Percentiles rank a stretch among this genome's conserved stretches.
Conservation (phyloP, 1,284 basidiomycete species). For the Wolfiporia cocos region DNA sequence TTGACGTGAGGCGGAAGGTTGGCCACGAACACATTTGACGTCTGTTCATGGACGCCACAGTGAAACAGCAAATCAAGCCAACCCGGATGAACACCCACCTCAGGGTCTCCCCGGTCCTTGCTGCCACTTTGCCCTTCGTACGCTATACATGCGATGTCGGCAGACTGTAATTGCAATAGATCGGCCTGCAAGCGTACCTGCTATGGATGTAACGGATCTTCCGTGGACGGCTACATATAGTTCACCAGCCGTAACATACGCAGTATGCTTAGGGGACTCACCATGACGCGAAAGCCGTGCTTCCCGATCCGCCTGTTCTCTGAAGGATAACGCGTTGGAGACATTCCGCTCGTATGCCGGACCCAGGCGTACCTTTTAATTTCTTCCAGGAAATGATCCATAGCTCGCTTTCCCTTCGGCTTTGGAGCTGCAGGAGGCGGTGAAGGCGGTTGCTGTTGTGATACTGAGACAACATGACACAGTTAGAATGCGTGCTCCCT, state of each 20-base stretch:
- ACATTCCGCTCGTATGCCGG: neutral
- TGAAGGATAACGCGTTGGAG: conserved; percentile 26
- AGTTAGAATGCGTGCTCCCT: no score
- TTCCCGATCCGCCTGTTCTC: conserved; percentile 89
- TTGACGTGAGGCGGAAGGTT: conserved; percentile 83
- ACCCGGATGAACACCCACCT: conserved; percentile 35
- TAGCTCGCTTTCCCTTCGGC: conserved; percentile 86
- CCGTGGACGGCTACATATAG: conserved; percentile 25
- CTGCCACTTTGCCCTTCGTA: conserved; percentile 87
- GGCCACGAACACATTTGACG: conserved; percentile 92
- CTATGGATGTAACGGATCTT: conserved; percentile 70
- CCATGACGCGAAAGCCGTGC: conserved; percentile 71
- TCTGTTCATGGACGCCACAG: no score
- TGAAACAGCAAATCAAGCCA: conserved; percentile 26
- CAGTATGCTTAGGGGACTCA: conserved; percentile 28
- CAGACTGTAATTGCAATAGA: conserved; percentile 1
- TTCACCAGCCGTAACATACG: neutral
- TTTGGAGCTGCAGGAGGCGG: conserved; percentile 45
- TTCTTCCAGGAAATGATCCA: conserved; percentile 91
- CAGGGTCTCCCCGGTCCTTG: conserved; percentile 80
- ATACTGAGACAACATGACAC: no score
- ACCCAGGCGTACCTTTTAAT: conserved; percentile 74
- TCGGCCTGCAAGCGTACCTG: neutral
- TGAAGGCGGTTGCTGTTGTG: conserved; percentile 47
- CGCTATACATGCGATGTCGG: conserved; percentile 36